phyloP scores from a whole-genome alignment of 345 rosid genomes.

The Murraya koenigii region DNA sequence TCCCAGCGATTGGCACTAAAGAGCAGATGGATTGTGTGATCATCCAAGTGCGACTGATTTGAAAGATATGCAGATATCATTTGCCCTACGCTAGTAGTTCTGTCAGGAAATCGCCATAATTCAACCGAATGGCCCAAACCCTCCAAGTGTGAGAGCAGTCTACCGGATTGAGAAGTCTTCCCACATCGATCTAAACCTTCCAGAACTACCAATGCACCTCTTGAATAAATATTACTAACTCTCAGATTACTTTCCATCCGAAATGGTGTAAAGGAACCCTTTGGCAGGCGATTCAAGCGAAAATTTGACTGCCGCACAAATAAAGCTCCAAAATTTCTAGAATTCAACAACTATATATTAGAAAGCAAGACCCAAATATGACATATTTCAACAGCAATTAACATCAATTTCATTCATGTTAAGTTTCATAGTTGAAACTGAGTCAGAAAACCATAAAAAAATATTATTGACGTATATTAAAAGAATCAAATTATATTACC shows the following conservation, averaged over 20 bases:
- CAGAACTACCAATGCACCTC: conserved; percentile 85
- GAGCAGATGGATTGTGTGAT: conserved; percentile 82
- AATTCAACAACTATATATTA: conserved; percentile 12
- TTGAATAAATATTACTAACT: conserved; percentile 29
- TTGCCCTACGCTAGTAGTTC: conserved; percentile 73
- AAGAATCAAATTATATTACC: not conserved
- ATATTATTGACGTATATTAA: not conserved
- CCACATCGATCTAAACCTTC: conserved; percentile 96
- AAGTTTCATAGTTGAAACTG: not conserved
- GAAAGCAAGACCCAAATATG: not conserved
- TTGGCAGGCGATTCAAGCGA: conserved; percentile 18
- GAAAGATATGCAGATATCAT: conserved; percentile 85
- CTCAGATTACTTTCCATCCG: conserved; percentile 40
- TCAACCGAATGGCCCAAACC: conserved; percentile 64
- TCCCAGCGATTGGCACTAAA: conserved; percentile 97
- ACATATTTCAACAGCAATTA: not conserved
- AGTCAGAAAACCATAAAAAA: not conserved
- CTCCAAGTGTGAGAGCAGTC: conserved; percentile 61
- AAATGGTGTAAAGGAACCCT: conserved; percentile 27
- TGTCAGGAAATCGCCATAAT: conserved; percentile 85
- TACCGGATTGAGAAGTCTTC: conserved; percentile 71
- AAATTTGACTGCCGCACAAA: conserved; percentile 30
- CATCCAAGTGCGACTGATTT: conserved; percentile 74
- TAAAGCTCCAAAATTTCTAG: conserved; percentile 38
- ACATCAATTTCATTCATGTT: not conserved